A percentile compares a stretch with the other conserved stretches of the same genome.
Evolutionary conservation across 148 eudicot species (phyloP).

Genomic region (Fagopyrum esculentum): DNA sequence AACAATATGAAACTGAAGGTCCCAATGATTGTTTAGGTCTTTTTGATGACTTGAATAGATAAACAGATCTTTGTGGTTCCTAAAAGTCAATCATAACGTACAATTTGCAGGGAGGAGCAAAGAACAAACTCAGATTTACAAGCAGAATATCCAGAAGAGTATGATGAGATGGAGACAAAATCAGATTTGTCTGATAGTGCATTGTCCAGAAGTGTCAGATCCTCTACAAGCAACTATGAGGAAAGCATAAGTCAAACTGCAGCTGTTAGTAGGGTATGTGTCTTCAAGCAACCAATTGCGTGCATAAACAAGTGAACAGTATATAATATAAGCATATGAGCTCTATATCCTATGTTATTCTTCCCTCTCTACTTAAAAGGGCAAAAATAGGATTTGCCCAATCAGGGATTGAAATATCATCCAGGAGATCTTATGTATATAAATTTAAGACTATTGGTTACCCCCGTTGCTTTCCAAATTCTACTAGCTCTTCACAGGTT

Average conservation of each 20-base stretch:
- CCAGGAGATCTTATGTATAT: too few species aligned
- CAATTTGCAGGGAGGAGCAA: constrained; percentile 29
- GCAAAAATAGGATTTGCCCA: too few species aligned
- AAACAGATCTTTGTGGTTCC: not conserved
- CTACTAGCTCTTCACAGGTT: too few species aligned
- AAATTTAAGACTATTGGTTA: too few species aligned
- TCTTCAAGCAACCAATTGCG: not conserved
- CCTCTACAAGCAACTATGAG: constrained; percentile 40
- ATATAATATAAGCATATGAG: too few species aligned
- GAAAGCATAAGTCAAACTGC: constrained; percentile 30
- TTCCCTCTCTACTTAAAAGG: too few species aligned
- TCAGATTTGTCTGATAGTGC: constrained; percentile 49
- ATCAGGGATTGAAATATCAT: too few species aligned
- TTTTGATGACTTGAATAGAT: not conserved
- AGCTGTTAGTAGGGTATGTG: constrained; percentile 40
- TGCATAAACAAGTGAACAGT: too few species aligned
- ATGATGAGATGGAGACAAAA: constrained; percentile 34
- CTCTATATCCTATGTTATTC: too few species aligned
- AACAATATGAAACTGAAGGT: not conserved
- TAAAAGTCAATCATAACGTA: not conserved
- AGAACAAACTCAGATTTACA: constrained; percentile 23
- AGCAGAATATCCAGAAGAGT: constrained; percentile 31
- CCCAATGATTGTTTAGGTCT: not conserved
- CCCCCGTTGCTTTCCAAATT: too few species aligned
- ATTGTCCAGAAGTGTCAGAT: constrained; percentile 30